These are phyloP conservation scores for Apiospora rasikravindrae DNA, from an alignment of 2,329 filamentous ascomycete species.

Conservation along the genomic window DNA sequence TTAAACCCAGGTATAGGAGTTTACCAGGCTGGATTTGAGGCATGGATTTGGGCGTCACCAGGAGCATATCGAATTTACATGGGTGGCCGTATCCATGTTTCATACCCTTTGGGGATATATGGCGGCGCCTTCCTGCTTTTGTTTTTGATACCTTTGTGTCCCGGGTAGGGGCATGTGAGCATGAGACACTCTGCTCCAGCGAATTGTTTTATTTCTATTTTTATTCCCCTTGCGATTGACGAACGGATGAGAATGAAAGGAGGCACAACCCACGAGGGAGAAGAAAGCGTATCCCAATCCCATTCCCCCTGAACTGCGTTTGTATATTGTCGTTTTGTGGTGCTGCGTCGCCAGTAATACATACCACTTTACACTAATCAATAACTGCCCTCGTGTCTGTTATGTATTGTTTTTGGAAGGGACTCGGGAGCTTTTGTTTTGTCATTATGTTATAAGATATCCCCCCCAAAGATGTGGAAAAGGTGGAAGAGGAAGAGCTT, in stretches of 20 bases:
- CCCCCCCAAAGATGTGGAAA: background rate
- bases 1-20: slow-evolving; percentile 18
- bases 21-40: slow-evolving; percentile 8
- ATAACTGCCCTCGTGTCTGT: slow-evolving; percentile 4
- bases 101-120: background rate
- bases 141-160: slow-evolving; percentile 15
- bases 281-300: background rate
- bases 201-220: background rate
- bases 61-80: slow-evolving; percentile 17
- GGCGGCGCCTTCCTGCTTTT: slow-evolving; percentile 12
- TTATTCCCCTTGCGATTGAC: background rate
- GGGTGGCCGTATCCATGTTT: slow-evolving; percentile 5
- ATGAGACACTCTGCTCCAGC: slow-evolving; percentile 8
- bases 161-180: background rate
- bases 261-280: background rate
- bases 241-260: slow-evolving; percentile 4
- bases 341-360: slow-evolving; percentile 2
- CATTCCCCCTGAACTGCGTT: slow-evolving; percentile 4
- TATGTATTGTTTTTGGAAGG: background rate
- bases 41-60: slow-evolving; percentile 10
- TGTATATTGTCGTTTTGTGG: slow-evolving; percentile 4
- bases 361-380: slow-evolving; percentile 17
- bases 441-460: slow-evolving; percentile 13
- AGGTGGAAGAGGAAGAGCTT: background rate
- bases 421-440: background rate